These are phyloP conservation scores for Pneumocystis oryctolagi DNA, from an alignment of 1,139 yeast genomes.

Conservation along the genomic window DNA sequence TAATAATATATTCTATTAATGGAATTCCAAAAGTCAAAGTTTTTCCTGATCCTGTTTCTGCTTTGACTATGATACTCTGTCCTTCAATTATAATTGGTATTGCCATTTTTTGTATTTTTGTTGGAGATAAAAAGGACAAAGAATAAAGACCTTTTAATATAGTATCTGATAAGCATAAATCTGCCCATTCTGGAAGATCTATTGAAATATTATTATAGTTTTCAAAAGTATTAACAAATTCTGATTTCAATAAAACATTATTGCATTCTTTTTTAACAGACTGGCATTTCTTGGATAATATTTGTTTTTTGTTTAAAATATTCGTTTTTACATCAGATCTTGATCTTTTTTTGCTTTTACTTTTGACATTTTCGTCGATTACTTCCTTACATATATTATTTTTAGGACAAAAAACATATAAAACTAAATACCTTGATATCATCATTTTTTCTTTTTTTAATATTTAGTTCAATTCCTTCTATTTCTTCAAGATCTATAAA, in stretches of 20 bases:
- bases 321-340: neutral
- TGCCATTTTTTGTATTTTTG: constrained; percentile 66
- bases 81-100: constrained; percentile 64
- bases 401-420: constrained; percentile 20
- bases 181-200: constrained; percentile 47
- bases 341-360: constrained; percentile 9
- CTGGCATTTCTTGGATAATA: constrained; percentile 5
- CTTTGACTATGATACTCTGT: constrained; percentile 81
- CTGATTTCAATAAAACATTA: constrained; percentile 2
- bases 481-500: constrained; percentile 85
- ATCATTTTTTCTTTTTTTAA: constrained; percentile 20
- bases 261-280: constrained; percentile 4
- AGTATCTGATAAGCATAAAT: constrained; percentile 33
- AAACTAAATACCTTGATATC: constrained; percentile 17
- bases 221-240: constrained; percentile 17
- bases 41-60: constrained; percentile 96
- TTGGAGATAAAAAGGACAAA: constrained; percentile 54
- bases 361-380: neutral
- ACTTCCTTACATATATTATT: constrained; percentile 18
- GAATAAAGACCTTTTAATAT: constrained; percentile 45
- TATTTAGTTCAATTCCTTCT: constrained; percentile 72
- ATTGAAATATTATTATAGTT: constrained; percentile 29
- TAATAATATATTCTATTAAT: constrained; percentile 42
- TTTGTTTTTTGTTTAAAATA: constrained; percentile 6
- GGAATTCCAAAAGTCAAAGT: constrained; percentile 93